Evolutionary conservation across 352 stramenopile species (phyloP), one percentile per base, ranked within the genome.

Genomic region (Globisporangium recalcitrans): DNA sequence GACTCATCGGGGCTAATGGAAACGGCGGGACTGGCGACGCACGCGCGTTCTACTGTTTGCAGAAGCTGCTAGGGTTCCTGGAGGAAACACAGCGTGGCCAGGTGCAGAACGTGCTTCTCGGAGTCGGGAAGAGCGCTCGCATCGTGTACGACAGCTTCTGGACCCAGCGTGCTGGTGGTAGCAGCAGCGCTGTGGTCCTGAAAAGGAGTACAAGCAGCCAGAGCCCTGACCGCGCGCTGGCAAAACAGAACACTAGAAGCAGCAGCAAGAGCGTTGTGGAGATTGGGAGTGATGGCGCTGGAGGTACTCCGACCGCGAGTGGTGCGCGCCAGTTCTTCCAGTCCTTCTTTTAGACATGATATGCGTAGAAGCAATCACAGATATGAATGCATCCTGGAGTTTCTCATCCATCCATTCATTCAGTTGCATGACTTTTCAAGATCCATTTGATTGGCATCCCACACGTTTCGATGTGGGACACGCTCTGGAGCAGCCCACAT

Each of bases 101-200:
- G 19, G 73, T 85, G 38, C 73, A 88, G 67, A 75, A 85, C 34
- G 47, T 86, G 21, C 69, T 91, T 6, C 73, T 89, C 3, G 81
- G 81, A 8, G 71, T 77, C 1, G 79, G 74, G 3, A 78, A 87
- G 48, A 79, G 78, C 29, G 84, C 74, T 21, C 58, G 71, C 49
- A 82, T 91, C 65, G 62, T 77, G 19, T 91, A 85, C 38, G 44
- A 71, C 16, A 66, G 72, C 1, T 91, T 91, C 65, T 91, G 82
- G 82, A 91, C 82, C 26, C 60, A 78, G 13, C 34, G 46, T 27
- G 21, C 32, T 4, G 31, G 57, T 3, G 48, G 44, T 11, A 49
- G 13, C 9, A 19, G 31, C 19, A 38, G 49, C 11, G 59, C 13
- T 56, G 40, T 31, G 38, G 40, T 2, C 5, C 46, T 34, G 19